Base-by-base conservation (phyloP, 331 rosid species). In the Malus hybrid region DNA sequence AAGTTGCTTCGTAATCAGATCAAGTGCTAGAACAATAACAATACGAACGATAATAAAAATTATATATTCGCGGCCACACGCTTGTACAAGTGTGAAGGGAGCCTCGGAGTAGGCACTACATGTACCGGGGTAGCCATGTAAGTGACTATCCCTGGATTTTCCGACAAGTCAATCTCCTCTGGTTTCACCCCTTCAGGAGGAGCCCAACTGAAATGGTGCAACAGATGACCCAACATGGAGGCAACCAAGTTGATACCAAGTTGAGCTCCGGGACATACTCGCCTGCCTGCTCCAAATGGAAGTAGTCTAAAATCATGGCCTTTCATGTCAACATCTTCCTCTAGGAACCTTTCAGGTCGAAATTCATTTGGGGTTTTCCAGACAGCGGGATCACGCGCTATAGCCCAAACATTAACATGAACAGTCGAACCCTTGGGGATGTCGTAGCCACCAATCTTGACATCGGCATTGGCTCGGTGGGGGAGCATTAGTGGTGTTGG, bases 291-390 rank as follows among this genome's bases (percentile, higher is more conserved):
- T 15, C 97, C 96, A 8, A 93, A 91, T 1, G 97, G 98, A 3
- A 93, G 77, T 7, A 93, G 80, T 72, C 97, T 88, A 64, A 42
- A 89, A 42, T 91, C 96, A 68, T 90, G 96, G 0, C 98, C 98
- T 80, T 93, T 93, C 97, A 93, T 91, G 83, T 91, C 97, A 10
- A 93, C 96, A 62, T 93, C 97, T 79, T 91, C 97, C 79, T 88
- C 93, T 0, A 88, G 84, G 62, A 87, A 93, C 77, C 98, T 82
- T 77, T 93, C 97, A 1, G 97, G 98, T 32, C 95, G 83, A 69
- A 88, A 91, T 70, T 87, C 95, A 10, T 66, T 13, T 0, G 97
- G 89, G 57, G 78, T 73, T 65, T 88, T 88, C 98, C 97, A 93
- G 2, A 82, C 87, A 0, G 75, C 83, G 0, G 97, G 95, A 72